Base-by-base conservation (phyloP, 768 basidiomycete genomes). In the Tylopilus felleus region DNA sequence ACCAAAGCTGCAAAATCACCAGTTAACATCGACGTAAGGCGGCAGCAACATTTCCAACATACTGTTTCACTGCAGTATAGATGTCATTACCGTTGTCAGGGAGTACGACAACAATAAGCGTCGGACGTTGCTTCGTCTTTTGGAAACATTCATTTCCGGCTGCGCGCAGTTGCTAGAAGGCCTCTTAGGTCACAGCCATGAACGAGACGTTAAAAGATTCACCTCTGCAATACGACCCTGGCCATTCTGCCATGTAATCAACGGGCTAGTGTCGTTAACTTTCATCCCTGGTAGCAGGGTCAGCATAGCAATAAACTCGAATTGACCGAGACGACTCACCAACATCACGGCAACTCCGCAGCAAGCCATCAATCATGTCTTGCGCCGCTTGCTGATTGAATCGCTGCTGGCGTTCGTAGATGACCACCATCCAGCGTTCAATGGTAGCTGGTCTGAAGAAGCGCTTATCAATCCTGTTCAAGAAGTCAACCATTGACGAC, bases 21-120 rank as follows among this genome's bases (percentile, higher is more conserved):
- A 52, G 55, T 58, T 12, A 51, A 27, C 48, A 19, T 21, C 41
- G 25, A 41, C 17, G 28, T 5, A 52, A 40, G 28, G 44, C 38
- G 17, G 47, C n/a, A 25, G 22, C 19, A 25, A 19, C 19, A 2
- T 23, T 49, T 28, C 44, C 19, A 51, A 77, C 83, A 57, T 62
- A 92, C 89, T 90, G 85, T 71, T 92, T 92, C 23, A 91, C 80
- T 19, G 83, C 81, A 2, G 79, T 83, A 60, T 92, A 92, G 10
- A 90, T 80, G 47, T 92, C 88, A 39, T 86, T 84, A 1, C 83
- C 86, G 2, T 80, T 80, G 56, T 91, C 86, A 0, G 89, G 90
- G 19, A 92, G 75, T 38, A 92, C 67, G 25, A 84, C 79, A 1
- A 91, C 80, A 22, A 90, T 74, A 3, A 92, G 74, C 8, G 73